phyloP scores from a whole-genome alignment of 2,329 filamentous ascomycete genomes.

The Aspergillus vadensis region DNA sequence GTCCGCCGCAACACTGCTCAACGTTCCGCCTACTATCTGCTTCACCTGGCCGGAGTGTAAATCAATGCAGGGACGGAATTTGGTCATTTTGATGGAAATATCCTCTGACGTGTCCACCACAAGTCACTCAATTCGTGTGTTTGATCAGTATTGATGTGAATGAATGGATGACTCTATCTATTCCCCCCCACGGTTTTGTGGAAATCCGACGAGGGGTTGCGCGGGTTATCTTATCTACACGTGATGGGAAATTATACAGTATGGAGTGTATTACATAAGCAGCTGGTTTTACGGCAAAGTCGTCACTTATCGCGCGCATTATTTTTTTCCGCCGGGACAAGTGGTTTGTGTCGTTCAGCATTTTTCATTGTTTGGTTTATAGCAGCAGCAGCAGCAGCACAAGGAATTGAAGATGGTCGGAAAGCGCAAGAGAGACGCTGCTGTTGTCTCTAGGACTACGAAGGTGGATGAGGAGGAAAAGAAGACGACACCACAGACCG shows the following conservation, averaged over 20 bases:
- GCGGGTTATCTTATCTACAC: constrained; percentile 41
- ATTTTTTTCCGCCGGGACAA: background rate
- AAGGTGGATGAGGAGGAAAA: constrained; percentile 25
- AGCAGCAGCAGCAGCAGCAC: background rate
- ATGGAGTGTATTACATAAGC: constrained; percentile 12
- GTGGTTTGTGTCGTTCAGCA: background rate
- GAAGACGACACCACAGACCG: constrained; percentile 14
- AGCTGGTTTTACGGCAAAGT: background rate
- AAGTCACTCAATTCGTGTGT: too few species aligned
- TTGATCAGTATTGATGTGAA: too few species aligned
- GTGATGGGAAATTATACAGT: constrained; percentile 26
- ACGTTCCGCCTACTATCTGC: constrained; percentile 94
- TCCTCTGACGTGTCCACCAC: too few species aligned
- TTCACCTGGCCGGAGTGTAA: constrained; percentile 97
- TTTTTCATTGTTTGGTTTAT: background rate
- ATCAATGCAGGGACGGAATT: constrained; percentile 95
- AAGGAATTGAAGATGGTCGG: constrained; percentile 40
- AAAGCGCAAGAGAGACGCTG: constrained; percentile 52
- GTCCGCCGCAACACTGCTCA: constrained; percentile 65
- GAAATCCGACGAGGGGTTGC: constrained; percentile 21
- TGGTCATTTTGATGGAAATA: constrained; percentile 67
- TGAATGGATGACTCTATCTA: background rate
- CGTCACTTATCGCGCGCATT: background rate
- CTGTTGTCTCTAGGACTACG: constrained; percentile 30
- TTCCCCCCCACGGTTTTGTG: constrained; percentile 15